Conservation (phyloP, 352 stramenopile species). For the Pythium grandisporangium region DNA sequence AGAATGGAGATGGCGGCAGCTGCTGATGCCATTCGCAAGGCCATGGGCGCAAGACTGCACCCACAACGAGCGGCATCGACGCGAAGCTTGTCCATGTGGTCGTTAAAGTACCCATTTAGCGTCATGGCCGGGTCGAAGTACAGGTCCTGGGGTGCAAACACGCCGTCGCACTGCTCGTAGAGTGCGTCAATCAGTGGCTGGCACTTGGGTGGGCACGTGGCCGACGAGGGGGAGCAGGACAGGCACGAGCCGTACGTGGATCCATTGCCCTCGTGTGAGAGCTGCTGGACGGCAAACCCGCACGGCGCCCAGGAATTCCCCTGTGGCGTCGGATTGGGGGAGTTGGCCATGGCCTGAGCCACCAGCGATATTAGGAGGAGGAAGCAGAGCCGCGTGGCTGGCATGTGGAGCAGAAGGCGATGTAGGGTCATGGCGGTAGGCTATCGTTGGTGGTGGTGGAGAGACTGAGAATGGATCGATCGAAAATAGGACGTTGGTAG, state of each 20-base stretch:
- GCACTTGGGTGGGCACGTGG: slow-evolving; percentile 53
- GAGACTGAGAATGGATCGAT: too few relatives aligned
- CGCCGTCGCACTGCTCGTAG: slow-evolving; percentile 53
- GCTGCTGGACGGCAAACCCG: slow-evolving; percentile 30
- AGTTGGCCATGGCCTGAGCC: slow-evolving; percentile 19
- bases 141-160: slow-evolving; percentile 46
- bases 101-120: slow-evolving; percentile 55
- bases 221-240: slow-evolving; percentile 36
- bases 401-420: too few relatives aligned
- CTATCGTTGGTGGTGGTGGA: too few relatives aligned
- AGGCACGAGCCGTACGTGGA: slow-evolving; percentile 58
- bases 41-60: slow-evolving; percentile 16
- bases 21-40: neutral
- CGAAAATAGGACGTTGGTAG: too few relatives aligned
- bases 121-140: slow-evolving; percentile 51
- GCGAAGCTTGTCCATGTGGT: slow-evolving; percentile 39
- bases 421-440: too few relatives aligned
- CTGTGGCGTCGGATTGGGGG: slow-evolving; percentile 40
- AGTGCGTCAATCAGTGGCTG: slow-evolving; percentile 60
- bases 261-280: slow-evolving; percentile 45
- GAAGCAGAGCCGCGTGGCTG: neutral
- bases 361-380: slow-evolving; percentile 10
- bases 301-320: slow-evolving; percentile 59
- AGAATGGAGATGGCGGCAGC: neutral
- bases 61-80: slow-evolving; percentile 47